Evolutionary conservation across 2,329 filamentous ascomycete species (phyloP).

Genomic region (Microdochium bolleyi): DNA sequence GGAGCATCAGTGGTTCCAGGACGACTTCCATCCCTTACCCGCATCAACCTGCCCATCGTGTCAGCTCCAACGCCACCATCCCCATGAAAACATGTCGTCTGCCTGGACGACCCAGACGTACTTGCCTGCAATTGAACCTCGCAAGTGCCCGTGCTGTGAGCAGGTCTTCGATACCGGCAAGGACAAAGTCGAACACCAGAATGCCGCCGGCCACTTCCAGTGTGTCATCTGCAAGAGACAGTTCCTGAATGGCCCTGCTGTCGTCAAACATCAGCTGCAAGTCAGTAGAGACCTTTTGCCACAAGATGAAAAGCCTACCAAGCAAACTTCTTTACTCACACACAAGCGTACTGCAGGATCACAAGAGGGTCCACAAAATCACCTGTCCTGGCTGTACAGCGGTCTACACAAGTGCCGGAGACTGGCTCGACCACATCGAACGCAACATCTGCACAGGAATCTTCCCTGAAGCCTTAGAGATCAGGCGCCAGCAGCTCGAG

Average conservation of each 20-base stretch:
- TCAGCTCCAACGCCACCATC: background rate
- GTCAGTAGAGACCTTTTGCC: background rate
- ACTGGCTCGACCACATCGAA: constrained; percentile 38
- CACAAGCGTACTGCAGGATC: constrained; percentile 15
- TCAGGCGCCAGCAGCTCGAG: constrained; percentile 25
- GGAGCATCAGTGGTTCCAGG: too few relatives aligned
- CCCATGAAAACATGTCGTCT: background rate
- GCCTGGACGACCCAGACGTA: background rate
- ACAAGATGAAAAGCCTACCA: constrained; percentile 10
- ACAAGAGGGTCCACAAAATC: constrained; percentile 30
- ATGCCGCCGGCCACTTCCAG: background rate
- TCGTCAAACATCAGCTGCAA: background rate
- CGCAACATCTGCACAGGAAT: constrained; percentile 27
- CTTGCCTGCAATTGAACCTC: background rate
- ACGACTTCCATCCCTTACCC: too few relatives aligned
- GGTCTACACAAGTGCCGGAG: constrained; percentile 25
- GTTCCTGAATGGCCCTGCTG: background rate
- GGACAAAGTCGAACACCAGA: constrained; percentile 1
- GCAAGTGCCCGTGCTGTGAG: background rate
- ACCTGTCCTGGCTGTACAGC: constrained; percentile 36
- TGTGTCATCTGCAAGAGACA: background rate
- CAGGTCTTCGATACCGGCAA: background rate
- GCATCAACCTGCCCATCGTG: too few relatives aligned
- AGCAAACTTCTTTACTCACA: constrained; percentile 1
- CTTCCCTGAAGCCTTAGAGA: constrained; percentile 19